Evolutionary conservation across 2,329 filamentous ascomycete genomes (phyloP).

Genomic region (Salinomyces thailandicus): DNA sequence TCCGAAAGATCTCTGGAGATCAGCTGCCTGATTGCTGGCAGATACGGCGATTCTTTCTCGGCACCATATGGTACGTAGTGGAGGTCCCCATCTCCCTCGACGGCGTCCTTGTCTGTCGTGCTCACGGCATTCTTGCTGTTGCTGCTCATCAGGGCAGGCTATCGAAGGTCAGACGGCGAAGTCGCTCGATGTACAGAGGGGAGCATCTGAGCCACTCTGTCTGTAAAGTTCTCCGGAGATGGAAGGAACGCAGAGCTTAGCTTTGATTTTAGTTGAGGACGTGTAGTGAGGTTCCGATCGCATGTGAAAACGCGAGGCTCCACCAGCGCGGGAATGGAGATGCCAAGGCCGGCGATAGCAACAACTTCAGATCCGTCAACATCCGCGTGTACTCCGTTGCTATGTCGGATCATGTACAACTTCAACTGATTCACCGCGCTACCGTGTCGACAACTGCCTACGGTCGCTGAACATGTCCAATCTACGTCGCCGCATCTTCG

Average conservation of each 20-base stretch:
- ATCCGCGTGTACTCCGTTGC: too few relatives aligned
- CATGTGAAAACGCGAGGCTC: conserved; percentile 2
- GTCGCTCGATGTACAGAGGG: too few relatives aligned
- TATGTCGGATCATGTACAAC: too few relatives aligned
- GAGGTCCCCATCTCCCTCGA: conserved; percentile 21
- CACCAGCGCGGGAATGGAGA: too few relatives aligned
- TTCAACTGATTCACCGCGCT: too few relatives aligned
- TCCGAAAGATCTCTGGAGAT: conserved; percentile 96
- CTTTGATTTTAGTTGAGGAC: too few relatives aligned
- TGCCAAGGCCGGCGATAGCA: too few relatives aligned
- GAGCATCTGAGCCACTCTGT: too few relatives aligned
- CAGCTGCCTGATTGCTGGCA: conserved; percentile 78
- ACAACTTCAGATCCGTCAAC: too few relatives aligned
- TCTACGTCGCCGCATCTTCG: conserved; percentile 27
- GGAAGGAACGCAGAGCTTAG: background rate
- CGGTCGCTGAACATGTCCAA: conserved; percentile 19
- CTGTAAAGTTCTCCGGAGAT: too few relatives aligned
- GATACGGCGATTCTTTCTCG: conserved; percentile 52
- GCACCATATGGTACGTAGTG: conserved; percentile 51
- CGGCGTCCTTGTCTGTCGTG: background rate
- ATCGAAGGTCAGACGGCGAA: too few relatives aligned
- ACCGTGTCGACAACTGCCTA: too few relatives aligned
- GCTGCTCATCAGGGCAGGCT: conserved; percentile 8
- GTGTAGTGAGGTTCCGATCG: background rate
- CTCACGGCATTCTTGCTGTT: conserved; percentile 7